phyloP scores from a whole-genome alignment of 192 early-diverging fungal genomes.

The Coemansia sp. region DNA sequence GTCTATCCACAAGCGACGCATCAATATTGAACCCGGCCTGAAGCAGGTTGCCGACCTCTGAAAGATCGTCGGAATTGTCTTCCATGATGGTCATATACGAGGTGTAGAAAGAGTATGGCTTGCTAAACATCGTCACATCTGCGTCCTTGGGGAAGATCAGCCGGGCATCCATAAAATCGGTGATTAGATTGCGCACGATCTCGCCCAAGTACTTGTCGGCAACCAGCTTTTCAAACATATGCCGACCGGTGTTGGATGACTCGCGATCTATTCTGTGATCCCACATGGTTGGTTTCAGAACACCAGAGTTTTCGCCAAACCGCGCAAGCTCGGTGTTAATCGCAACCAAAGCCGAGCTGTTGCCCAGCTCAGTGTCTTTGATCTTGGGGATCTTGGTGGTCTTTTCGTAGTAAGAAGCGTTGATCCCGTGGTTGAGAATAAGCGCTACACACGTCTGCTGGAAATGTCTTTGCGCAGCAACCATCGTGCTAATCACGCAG shows the following conservation, averaged over 20 bases:
- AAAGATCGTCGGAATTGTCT: conserved; percentile 65
- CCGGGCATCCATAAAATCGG: conserved; percentile 79
- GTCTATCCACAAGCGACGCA: conserved; percentile 73
- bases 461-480: conserved; percentile 80
- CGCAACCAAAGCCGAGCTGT: conserved; percentile 59
- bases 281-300: conserved; percentile 75
- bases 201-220: conserved; percentile 96
- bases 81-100: conserved; percentile 74
- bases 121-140: conserved; percentile 55
- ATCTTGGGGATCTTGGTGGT: conserved; percentile 59
- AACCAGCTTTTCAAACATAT: conserved; percentile 93
- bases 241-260: conserved; percentile 74
- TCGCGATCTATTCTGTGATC: conserved; percentile 82
- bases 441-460: conserved; percentile 75
- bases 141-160: conserved; percentile 66
- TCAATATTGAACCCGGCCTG: conserved; percentile 66
- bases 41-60: conserved; percentile 66
- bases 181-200: conserved; percentile 75
- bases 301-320: conserved; percentile 68
- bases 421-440: conserved; percentile 94
- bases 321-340: conserved; percentile 96
- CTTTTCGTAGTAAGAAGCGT: conserved; percentile 91
- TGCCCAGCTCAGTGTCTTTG: conserved; percentile 29
- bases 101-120: conserved; percentile 74
- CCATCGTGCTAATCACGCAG: conserved; percentile 89